Evolutionary conservation across 768 basidiomycete genomes (phyloP).

Genomic region (Lactarius evosmus): DNA sequence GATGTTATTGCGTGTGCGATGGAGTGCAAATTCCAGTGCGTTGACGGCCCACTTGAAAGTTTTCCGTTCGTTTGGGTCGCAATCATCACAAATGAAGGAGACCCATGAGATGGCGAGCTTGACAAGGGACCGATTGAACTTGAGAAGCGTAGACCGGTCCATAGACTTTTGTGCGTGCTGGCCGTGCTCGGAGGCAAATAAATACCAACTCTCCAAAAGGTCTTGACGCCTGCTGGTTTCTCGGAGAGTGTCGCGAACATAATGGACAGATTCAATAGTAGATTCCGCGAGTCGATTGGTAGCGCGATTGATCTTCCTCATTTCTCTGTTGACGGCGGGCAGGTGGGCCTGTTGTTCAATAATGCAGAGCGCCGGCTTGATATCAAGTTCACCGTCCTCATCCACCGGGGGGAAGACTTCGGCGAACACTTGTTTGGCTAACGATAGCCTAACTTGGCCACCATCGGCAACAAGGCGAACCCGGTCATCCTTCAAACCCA

Average conservation of each 20-base stretch:
- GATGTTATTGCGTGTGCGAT: slow-evolving; percentile 86
- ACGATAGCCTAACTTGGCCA: slow-evolving; percentile 65
- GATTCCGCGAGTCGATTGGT: slow-evolving; percentile 89
- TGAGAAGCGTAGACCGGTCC: slow-evolving; percentile 64
- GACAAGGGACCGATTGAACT: slow-evolving; percentile 82
- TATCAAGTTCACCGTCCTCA: slow-evolving; percentile 50
- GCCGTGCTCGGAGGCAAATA: slow-evolving; percentile 95
- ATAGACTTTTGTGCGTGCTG: slow-evolving; percentile 86
- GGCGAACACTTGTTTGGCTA: slow-evolving; percentile 74
- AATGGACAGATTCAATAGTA: slow-evolving; percentile 87
- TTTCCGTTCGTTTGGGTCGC: slow-evolving; percentile 90
- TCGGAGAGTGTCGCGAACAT: slow-evolving; percentile 68
- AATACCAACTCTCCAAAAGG: slow-evolving; percentile 88
- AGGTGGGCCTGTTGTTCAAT: slow-evolving; percentile 88
- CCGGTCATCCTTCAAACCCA: slow-evolving; percentile 82
- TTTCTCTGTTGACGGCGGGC: slow-evolving; percentile 82
- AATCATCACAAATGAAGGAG: slow-evolving; percentile 96
- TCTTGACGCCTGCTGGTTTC: slow-evolving; percentile 71
- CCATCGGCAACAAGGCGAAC: slow-evolving; percentile 92
- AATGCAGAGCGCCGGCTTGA: slow-evolving; percentile 32
- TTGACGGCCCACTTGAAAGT: slow-evolving; percentile 99
- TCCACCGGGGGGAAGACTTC: slow-evolving; percentile 61
- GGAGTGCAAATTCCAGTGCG: slow-evolving; percentile 88
- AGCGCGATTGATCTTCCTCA: slow-evolving; percentile 86
- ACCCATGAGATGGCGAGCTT: slow-evolving; percentile 96